Base-by-base conservation (phyloP, 2,329 filamentous ascomycete genomes). In the Aspergillus neoniger region DNA sequence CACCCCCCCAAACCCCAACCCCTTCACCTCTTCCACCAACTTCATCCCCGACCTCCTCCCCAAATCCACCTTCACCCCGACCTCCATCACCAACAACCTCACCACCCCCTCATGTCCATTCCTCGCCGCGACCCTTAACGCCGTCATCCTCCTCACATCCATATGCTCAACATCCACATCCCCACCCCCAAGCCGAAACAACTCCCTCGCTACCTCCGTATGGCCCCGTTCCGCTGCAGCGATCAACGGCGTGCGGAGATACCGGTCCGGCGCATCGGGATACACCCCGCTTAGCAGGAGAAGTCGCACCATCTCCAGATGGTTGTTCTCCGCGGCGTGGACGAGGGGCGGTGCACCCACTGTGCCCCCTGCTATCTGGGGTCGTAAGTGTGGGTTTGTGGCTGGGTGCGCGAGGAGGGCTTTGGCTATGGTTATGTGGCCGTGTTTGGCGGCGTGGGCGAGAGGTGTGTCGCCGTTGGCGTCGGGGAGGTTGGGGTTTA, bases 51-150 rank as follows among this genome's bases (percentile, higher is more conserved):
- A 44, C n/a, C 41, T 19, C n/a, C 41, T 17, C 10, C 41, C 17
- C 17, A 17, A 21, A 19, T 44, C 41, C 17, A 44, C 17, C 10
- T 7, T 36, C 15, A 57, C 38, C 1, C 55, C 55, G 2, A 36
- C 4, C 12, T 41, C 28, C 1, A 28, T 19, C 30, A 57, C 14
- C 32, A 57, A 10, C 7, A 52, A 41, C 6, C 38, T 39, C 21
- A 57, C 55, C 12, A 57, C 47, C n/a, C 41, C 17, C 15, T 39
- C 55, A 25, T 36, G 48, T 21, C 55, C 55, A 10, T 44, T 44
- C n/a, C 30, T 15, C 55, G 44, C 32, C 12, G 32, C 32, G 0
- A 36, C 32, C 12, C 32, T 14, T 5, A 36, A 5, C 32, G 32
- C 32, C 32, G 32, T 36, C 32, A 36, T 36, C 12, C 32, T 5